Base-by-base conservation (phyloP, 2,329 filamentous ascomycete genomes). In the Pseudogymnoascus sp. region DNA sequence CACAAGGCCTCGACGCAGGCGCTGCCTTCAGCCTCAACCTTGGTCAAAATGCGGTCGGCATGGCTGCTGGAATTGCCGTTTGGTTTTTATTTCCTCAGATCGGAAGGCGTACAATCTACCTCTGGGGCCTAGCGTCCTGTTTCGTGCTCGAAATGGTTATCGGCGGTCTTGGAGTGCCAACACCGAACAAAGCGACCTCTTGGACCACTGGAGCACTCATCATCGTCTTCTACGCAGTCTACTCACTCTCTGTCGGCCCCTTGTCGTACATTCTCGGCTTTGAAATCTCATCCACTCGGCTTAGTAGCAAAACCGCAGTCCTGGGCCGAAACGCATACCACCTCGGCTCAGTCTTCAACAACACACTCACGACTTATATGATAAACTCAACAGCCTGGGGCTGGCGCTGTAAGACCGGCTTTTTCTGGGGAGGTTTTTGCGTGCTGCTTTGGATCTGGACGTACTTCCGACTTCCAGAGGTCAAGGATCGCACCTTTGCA, bases 291-390 rank as follows among this genome's bases (percentile, higher is more conserved):
- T 91, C 90, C 0, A 84, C 89, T 19, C 83, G 91, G 1, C 80
- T 96, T 38, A 88, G 91, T 71, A 91, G 93, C 78, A 95, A 95
- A 79, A 94, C 91, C 0, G 88, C 94, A 23, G 91, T 92, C 1
- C 81, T 95, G 2, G 90, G 88, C 2, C 87, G 91, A 62, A 88
- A 89, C 68, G 77, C 91, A 58, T 28, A 22, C 62, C 83, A 80
- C 79, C 92, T 92, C 70, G 77, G 94, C 59, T 87, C 83, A 67
- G 94, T 96, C 68, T 76, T 94, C 69, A 89, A 86, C 70, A 87
- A 85, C 61, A 87, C 94, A 4, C 74, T 95, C 39, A 92, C 90
- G 0, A 91, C 91, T 0, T 94, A 94, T 76, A 95, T 95, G 91
- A 80, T 94, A 55, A 95, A 95, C 75, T 90, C 91, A 0, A 81